phyloP scores from a whole-genome alignment of 257 asterid species.

The Fraxinus excelsior region DNA sequence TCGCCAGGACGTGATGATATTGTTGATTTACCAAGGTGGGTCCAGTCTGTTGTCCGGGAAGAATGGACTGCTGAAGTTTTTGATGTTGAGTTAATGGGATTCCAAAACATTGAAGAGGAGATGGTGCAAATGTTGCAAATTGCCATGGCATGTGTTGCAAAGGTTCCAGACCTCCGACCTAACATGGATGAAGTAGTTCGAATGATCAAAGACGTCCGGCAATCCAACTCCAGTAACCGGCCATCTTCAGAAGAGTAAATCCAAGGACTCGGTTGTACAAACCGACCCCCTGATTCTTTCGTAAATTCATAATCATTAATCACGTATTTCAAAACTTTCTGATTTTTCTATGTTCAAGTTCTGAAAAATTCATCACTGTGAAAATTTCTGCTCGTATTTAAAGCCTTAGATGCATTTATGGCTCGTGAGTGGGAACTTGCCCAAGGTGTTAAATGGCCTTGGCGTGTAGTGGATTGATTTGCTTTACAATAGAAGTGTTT shows the following conservation, averaged over 20 bases:
- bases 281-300: conserved; percentile 37
- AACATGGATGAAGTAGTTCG: conserved; percentile 77
- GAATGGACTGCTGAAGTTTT: conserved; percentile 98
- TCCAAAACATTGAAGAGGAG: conserved; percentile 82
- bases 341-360: conserved; percentile 15
- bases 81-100: conserved; percentile 78
- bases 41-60: conserved; percentile 93
- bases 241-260: conserved; percentile 49
- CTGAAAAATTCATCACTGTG: conserved; percentile 16
- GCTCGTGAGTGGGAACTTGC: background rate
- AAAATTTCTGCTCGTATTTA: background rate
- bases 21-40: conserved; percentile 92
- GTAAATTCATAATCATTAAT: background rate
- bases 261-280: conserved; percentile 49
- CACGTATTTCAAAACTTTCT: background rate
- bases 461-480: conserved; percentile 1
- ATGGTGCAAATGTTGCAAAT: conserved; percentile 97
- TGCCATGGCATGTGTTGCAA: conserved; percentile 86
- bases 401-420: background rate
- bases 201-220: conserved; percentile 84
- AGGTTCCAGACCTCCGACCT: conserved; percentile 84
- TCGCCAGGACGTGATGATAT: conserved; percentile 78
- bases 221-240: conserved; percentile 44
- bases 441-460: background rate
- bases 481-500: background rate